Evolutionary conservation across 345 rosid species (phyloP).

Genomic region (Syzygium jambos): DNA sequence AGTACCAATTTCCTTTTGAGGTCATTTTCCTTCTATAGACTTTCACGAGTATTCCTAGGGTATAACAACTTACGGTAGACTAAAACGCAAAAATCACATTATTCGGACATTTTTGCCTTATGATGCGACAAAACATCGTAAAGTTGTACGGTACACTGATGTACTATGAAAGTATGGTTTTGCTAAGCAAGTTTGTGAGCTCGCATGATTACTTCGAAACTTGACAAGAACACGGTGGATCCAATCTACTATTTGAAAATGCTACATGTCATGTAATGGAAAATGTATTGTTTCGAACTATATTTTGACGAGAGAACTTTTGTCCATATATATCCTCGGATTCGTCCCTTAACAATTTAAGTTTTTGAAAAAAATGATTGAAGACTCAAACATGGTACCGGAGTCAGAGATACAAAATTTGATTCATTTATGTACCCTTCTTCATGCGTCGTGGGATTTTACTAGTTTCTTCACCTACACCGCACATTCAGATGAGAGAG

Average conservation of each 20-base stretch:
- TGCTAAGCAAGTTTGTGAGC: neutral
- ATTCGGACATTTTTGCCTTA: neutral
- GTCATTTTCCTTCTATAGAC: neutral
- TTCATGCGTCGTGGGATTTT: neutral
- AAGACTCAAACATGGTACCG: neutral
- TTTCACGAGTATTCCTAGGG: neutral
- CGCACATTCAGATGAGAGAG: neutral
- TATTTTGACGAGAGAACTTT: neutral
- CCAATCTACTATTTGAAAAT: neutral
- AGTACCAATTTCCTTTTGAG: neutral
- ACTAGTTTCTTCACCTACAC: neutral
- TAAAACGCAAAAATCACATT: neutral
- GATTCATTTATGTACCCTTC: neutral
- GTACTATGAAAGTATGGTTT: neutral
- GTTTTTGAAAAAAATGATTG: neutral
- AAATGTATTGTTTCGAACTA: neutral
- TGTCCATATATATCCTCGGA: neutral
- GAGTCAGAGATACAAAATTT: no score
- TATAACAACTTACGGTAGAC: neutral
- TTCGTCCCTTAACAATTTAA: neutral
- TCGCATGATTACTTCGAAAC: neutral
- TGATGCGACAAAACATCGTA: neutral
- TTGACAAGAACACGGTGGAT: neutral
- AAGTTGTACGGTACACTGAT: neutral
- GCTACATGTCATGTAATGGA: neutral